Conservation (phyloP, 148 eudicot species). For the Agrostemma githago region DNA sequence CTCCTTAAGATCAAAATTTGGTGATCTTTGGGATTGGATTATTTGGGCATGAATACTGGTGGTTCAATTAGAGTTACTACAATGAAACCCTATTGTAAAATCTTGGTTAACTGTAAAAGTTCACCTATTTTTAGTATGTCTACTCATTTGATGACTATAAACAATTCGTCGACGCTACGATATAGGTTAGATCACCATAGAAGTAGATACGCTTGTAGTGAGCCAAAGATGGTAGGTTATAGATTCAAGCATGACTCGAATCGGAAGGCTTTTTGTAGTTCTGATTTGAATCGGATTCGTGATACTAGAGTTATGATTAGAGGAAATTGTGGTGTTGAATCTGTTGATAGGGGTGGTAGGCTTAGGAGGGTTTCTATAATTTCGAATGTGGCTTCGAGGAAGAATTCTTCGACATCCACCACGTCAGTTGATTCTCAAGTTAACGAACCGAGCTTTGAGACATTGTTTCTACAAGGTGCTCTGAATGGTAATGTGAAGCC, state of each 20-base stretch:
- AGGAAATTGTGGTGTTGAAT: slow-evolving; percentile 23
- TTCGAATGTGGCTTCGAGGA: slow-evolving; percentile 59
- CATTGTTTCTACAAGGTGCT: slow-evolving; percentile 50
- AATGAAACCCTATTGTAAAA: slow-evolving; percentile 56
- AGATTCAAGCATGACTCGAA: slow-evolving; percentile 34
- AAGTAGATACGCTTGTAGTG: slow-evolving; percentile 23
- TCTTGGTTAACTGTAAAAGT: slow-evolving; percentile 37
- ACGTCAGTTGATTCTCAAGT: slow-evolving; percentile 39
- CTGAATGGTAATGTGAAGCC: slow-evolving; percentile 45
- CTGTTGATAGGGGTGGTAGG: slow-evolving; percentile 24
- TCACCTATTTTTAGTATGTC: slow-evolving; percentile 42
- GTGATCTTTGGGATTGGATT: slow-evolving; percentile 9
- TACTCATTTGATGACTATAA: slow-evolving; percentile 14
- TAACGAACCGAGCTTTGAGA: slow-evolving; percentile 49
- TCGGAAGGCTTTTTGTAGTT: slow-evolving; percentile 50
- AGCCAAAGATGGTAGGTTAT: slow-evolving; percentile 33
- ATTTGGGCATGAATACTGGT: slow-evolving; percentile 43
- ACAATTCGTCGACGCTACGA: slow-evolving; percentile 41
- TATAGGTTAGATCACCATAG: slow-evolving; percentile 21
- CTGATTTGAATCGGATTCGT: slow-evolving; percentile 46
- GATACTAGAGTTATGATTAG: slow-evolving; percentile 31
- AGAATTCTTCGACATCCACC: slow-evolving; percentile 50
- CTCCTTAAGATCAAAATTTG: not conserved
- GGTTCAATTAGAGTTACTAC: slow-evolving; percentile 48
- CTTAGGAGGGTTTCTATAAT: slow-evolving; percentile 24